These are phyloP conservation scores for Daldinia sp. DNA, from an alignment of 2,329 filamentous ascomycete species.

Conservation along the genomic window DNA sequence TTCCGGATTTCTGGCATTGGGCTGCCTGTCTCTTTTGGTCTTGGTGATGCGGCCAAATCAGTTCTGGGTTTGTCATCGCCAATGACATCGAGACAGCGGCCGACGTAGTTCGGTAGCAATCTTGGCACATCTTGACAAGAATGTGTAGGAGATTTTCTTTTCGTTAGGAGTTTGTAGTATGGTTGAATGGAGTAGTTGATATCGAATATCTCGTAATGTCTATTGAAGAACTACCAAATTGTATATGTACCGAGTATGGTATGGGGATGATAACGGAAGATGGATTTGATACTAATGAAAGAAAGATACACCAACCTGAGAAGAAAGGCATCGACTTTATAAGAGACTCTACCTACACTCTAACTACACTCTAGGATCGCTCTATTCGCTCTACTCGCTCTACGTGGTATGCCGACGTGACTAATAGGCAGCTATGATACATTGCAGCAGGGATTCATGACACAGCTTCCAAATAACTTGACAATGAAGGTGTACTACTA, in stretches of 20 bases:
- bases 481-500: slow-evolving; percentile 7
- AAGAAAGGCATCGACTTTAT: slow-evolving; percentile 35
- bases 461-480: slow-evolving; percentile 5
- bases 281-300: slow-evolving; percentile 1
- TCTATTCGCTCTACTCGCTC: too few species aligned
- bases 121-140: slow-evolving; percentile 33
- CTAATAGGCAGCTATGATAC: neutral
- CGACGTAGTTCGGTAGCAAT: slow-evolving; percentile 30
- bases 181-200: neutral
- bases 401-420: neutral
- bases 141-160: neutral
- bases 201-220: neutral
- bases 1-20: neutral
- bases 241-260: neutral
- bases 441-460: slow-evolving; percentile 1
- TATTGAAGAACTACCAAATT: neutral
- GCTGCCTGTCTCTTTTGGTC: slow-evolving; percentile 40
- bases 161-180: neutral
- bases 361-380: neutral
- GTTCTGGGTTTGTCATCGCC: slow-evolving; percentile 44
- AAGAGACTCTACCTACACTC: neutral
- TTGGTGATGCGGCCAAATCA: slow-evolving; percentile 43
- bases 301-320: slow-evolving; percentile 13
- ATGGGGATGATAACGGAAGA: neutral
- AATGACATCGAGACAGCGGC: slow-evolving; percentile 40